Evolutionary conservation across 2,329 filamentous ascomycete genomes (phyloP), one percentile per base, ranked within the genome.

Genomic region (Botrytis medusae): DNA sequence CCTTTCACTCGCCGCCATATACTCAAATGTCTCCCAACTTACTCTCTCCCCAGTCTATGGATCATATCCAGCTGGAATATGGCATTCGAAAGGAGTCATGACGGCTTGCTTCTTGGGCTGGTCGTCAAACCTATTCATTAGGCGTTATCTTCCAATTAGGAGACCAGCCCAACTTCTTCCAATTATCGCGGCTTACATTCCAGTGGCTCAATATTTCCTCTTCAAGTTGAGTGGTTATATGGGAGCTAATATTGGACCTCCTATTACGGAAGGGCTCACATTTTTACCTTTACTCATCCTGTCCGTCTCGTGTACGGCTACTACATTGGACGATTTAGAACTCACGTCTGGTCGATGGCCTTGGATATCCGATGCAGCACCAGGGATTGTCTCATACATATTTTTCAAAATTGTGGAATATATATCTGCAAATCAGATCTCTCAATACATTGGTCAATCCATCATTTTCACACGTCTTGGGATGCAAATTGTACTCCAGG

Each of bases 1-100:
- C 25, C 83, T 91, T 75, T 77, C 84, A 40, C 84, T 92, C 63
- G 86, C 88, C 16, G 92, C 90, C 62, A 80, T 91, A 60, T 90
- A 88, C 74, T 91, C 92, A 64, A 89, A 90, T 75, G 88, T 92
- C 73, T 95, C 93, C 0, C 89, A 93, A 80, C 86, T 94, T 75
- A 91, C 89, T 57, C 86, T 98, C 48, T 93, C 94, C 32, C 96
- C 96, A 2, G 92, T 97, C 18, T 98, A 97, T 82, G 96, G 96
- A 70, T 90, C 91, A 25, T 93, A 97, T 54, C 93, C 95, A 1
- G 86, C 94, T 0, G 87, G 89, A 1, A 85, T 91, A 76, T 92
- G 91, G 81, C 95, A 98, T 81, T 84, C 86, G 69, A 87, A 88
- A 80, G 86, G 90, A 74, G 84, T 94, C 75, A 90, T 90, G 77